These are phyloP conservation scores for Fonsecaea nubica DNA, from an alignment of 2,329 filamentous ascomycete genomes.

Conservation along the genomic window DNA sequence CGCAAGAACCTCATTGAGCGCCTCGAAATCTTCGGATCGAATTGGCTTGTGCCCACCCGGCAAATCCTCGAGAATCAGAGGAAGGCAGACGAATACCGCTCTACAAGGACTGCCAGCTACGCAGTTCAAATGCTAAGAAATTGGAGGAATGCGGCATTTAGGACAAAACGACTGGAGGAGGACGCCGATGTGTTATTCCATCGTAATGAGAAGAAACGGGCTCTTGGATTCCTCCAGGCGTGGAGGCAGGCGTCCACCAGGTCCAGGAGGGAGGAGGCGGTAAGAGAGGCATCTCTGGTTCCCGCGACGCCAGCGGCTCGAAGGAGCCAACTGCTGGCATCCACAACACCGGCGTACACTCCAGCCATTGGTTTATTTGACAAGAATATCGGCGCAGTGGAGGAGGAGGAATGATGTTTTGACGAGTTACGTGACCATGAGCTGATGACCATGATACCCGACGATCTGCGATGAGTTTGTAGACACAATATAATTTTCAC, in stretches of 20 bases:
- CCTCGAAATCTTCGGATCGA: constrained; percentile 29
- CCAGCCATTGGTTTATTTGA: constrained; percentile 29
- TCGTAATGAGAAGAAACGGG: constrained; percentile 33
- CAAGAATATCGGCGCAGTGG: constrained; percentile 3
- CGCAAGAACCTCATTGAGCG: constrained; percentile 23
- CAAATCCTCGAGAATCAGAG: constrained; percentile 30
- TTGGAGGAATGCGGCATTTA: constrained; percentile 29
- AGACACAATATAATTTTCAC: background rate
- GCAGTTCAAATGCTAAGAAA: constrained; percentile 24
- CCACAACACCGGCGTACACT: constrained; percentile 35
- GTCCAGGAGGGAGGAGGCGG: constrained; percentile 12
- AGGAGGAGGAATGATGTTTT: constrained; percentile 17
- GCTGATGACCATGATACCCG: constrained; percentile 16
- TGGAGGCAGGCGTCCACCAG: constrained; percentile 24
- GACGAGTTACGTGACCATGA: constrained; percentile 15
- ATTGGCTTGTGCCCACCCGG: constrained; percentile 31
- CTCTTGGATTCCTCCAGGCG: constrained; percentile 25
- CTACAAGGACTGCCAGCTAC: constrained; percentile 27
- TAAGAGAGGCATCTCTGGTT: constrained; percentile 20
- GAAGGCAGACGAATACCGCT: constrained; percentile 33
- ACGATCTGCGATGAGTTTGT: background rate
- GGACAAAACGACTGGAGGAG: constrained; percentile 30
- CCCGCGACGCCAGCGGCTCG: constrained; percentile 34
- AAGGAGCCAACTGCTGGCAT: constrained; percentile 32
- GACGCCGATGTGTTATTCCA: constrained; percentile 31